Evolutionary conservation across 257 asterid genomes (phyloP).

Genomic region (Solanum raphanifolium): DNA sequence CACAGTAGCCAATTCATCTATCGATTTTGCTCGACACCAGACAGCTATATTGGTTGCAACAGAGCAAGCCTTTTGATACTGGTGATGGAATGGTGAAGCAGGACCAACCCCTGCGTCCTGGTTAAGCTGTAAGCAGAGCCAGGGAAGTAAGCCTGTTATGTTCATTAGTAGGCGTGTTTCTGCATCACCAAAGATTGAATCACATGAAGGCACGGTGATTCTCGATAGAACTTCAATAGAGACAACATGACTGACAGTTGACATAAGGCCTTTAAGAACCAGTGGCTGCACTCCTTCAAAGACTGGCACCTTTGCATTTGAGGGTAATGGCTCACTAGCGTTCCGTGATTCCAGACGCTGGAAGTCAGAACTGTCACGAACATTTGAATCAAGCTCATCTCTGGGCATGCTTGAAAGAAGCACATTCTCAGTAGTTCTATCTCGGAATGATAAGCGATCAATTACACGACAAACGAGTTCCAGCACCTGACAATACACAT

Average conservation of each 20-base stretch:
- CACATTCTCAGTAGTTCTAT: slow-evolving; percentile 94
- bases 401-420: slow-evolving; percentile 99
- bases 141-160: slow-evolving; percentile 94
- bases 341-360: slow-evolving; percentile 61
- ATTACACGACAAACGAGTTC: slow-evolving; percentile 95
- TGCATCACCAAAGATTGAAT: slow-evolving; percentile 83
- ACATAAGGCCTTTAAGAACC: slow-evolving; percentile 92
- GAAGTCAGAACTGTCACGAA: slow-evolving; percentile 51
- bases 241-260: slow-evolving; percentile 75
- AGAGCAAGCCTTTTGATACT: slow-evolving; percentile 64
- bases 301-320: slow-evolving; percentile 59
- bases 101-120: slow-evolving; percentile 56
- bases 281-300: slow-evolving; percentile 97
- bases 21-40: slow-evolving; percentile 83
- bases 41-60: slow-evolving; percentile 79
- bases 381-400: slow-evolving; percentile 58
- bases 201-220: slow-evolving; percentile 92
- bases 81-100: slow-evolving; percentile 53
- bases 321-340: slow-evolving; percentile 36
- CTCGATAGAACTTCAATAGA: slow-evolving; percentile 86
- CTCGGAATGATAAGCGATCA: slow-evolving; percentile 83
- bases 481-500: slow-evolving; percentile 94
- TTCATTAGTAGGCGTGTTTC: slow-evolving; percentile 96
- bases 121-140: slow-evolving; percentile 95
- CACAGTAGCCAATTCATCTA: slow-evolving; percentile 78